Evolutionary conservation across 2,329 filamentous ascomycete genomes (phyloP).

Genomic region (Domatiomyces globalis): DNA sequence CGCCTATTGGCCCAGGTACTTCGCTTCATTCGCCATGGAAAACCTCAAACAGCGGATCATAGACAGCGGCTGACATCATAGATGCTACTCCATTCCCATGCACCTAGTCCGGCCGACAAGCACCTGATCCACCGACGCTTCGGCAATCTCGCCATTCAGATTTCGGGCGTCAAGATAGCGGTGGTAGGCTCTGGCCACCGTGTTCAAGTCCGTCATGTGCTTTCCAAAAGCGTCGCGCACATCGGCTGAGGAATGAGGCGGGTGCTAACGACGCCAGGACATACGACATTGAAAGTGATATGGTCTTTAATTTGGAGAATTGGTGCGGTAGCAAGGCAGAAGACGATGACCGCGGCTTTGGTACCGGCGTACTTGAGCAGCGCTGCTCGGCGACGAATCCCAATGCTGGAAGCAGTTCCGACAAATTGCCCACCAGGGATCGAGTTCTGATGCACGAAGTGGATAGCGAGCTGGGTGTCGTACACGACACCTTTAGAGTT

Average conservation of each 20-base stretch:
- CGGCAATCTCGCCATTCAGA: constrained; percentile 31
- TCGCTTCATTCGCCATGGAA: constrained; percentile 27
- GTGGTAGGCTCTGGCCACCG: constrained; percentile 34
- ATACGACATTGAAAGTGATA: constrained; percentile 36
- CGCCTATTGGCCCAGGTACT: too few relatives aligned
- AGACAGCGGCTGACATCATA: constrained; percentile 32
- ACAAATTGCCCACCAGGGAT: constrained; percentile 32
- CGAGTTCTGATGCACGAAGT: constrained; percentile 40
- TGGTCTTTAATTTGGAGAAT: constrained; percentile 34
- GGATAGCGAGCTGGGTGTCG: constrained; percentile 35
- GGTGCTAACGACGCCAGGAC: constrained; percentile 36
- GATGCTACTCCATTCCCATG: constrained; percentile 20
- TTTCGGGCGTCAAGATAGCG: constrained; percentile 33
- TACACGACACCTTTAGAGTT: constrained; percentile 40
- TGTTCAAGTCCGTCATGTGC: constrained; percentile 30
- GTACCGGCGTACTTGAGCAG: constrained; percentile 39
- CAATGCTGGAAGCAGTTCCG: constrained; percentile 32
- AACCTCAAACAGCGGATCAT: constrained; percentile 35
- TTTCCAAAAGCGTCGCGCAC: constrained; percentile 31
- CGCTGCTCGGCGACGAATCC: constrained; percentile 29
- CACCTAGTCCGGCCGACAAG: not conserved
- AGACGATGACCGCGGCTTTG: constrained; percentile 33
- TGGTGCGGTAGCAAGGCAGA: constrained; percentile 28
- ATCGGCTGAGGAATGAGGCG: constrained; percentile 31
- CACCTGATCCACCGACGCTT: constrained; percentile 17